Conservation (phyloP, 441 rosid genomes). For the Gossypium lobatum region DNA sequence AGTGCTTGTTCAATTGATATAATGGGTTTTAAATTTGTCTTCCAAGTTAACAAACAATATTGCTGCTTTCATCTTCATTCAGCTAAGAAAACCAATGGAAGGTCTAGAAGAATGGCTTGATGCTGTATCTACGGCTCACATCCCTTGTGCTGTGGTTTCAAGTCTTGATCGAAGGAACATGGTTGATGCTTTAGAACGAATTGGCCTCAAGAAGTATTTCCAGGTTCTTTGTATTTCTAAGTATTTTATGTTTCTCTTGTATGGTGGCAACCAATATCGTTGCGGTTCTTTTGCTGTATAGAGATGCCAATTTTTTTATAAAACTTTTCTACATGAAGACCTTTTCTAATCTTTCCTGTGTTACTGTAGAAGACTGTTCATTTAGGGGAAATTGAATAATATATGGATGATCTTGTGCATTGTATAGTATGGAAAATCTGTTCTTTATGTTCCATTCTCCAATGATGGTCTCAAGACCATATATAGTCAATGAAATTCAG, state of each 20-base stretch:
- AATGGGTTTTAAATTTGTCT: slow-evolving; percentile 2
- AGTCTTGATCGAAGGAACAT: slow-evolving; percentile 75
- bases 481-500: neutral
- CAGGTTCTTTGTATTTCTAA: slow-evolving; percentile 42
- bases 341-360: neutral
- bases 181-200: slow-evolving; percentile 58
- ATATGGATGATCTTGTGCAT: neutral
- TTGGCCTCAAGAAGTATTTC: slow-evolving; percentile 77
- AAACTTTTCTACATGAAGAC: neutral
- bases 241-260: neutral
- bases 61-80: slow-evolving; percentile 17
- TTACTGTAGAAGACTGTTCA: neutral
- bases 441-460: neutral
- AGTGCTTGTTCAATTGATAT: slow-evolving; percentile 25
- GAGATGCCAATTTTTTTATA: neutral
- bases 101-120: slow-evolving; percentile 86
- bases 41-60: slow-evolving; percentile 13
- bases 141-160: slow-evolving; percentile 95
- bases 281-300: neutral
- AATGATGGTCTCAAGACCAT: neutral
- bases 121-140: slow-evolving; percentile 63
- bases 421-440: neutral
- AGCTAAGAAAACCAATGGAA: slow-evolving; percentile 67
- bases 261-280: neutral
- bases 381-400: slow-evolving; percentile 3